Percentiles rank a stretch among this genome's conserved stretches.
Conservation (phyloP, 2,329 filamentous ascomycete genomes). For the Trichoderma afroharzianum region DNA sequence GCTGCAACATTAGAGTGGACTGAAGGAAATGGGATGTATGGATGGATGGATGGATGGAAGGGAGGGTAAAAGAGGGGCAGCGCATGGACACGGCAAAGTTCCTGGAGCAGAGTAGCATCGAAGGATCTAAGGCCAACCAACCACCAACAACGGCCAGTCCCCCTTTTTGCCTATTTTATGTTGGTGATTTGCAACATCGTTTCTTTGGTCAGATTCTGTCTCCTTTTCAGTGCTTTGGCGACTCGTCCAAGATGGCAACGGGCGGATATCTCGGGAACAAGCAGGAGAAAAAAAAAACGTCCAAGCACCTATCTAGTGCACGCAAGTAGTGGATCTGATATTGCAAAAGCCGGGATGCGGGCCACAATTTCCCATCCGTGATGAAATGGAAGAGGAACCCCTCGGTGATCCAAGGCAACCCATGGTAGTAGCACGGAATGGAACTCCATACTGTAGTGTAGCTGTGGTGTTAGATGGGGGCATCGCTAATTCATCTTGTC, state of each 20-base stretch:
- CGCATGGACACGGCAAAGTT: neutral
- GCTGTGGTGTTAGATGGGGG: neutral
- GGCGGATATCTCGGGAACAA: neutral
- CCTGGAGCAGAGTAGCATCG: neutral
- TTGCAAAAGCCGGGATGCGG: neutral
- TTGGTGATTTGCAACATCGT: neutral
- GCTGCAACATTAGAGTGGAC: constrained; percentile 5
- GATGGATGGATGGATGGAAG: neutral
- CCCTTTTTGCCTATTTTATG: neutral
- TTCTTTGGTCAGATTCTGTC: neutral
- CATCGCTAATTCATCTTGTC: neutral
- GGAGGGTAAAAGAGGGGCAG: constrained; percentile 15
- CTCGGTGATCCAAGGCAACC: neutral
- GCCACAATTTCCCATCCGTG: neutral
- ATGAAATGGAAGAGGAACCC: neutral
- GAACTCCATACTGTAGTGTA: neutral
- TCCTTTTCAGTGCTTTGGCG: neutral
- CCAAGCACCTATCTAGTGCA: neutral
- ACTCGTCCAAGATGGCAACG: neutral
- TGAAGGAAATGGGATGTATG: constrained; percentile 8
- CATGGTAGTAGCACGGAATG: neutral
- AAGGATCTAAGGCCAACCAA: neutral
- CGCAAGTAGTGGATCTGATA: neutral
- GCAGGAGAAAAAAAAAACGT: neutral
- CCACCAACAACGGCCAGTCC: neutral